Percentiles rank a stretch among this genome's conserved stretches.
phyloP scores from a whole-genome alignment of 2,329 filamentous ascomycete species.

The Fusarium pseudoanthophilum region DNA sequence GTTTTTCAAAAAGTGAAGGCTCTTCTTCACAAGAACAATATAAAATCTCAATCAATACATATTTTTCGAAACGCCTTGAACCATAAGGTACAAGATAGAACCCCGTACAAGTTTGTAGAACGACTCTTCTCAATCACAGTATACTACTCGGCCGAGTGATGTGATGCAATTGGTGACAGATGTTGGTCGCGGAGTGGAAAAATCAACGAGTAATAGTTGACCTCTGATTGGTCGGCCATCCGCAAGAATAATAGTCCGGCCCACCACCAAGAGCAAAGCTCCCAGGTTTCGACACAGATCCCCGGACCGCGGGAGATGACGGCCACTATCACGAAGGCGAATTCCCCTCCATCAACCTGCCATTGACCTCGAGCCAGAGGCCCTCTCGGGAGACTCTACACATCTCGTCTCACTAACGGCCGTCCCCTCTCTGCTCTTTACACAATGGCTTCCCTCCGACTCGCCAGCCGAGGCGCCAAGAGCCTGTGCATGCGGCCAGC shows the following conservation, averaged over 20 bases:
- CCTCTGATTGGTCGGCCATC: slow-evolving; percentile 43
- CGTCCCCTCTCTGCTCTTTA: slow-evolving; percentile 41
- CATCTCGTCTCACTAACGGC: slow-evolving; percentile 45
- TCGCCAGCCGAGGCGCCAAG: slow-evolving; percentile 77
- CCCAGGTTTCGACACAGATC: slow-evolving; percentile 45
- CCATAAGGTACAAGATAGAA: neutral
- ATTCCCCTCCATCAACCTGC: slow-evolving; percentile 47
- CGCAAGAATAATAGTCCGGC: slow-evolving; percentile 50
- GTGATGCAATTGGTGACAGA: slow-evolving; percentile 14
- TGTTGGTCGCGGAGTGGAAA: slow-evolving; percentile 29
- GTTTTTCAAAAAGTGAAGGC: neutral
- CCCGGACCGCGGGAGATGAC: slow-evolving; percentile 47
- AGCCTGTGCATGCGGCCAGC: slow-evolving; percentile 68
- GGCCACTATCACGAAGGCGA: slow-evolving; percentile 48
- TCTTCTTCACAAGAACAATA: neutral
- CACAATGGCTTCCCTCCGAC: slow-evolving; percentile 78
- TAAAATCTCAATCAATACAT: neutral
- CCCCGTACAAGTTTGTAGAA: neutral
- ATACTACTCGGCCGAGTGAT: slow-evolving; percentile 6
- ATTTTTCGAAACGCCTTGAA: neutral
- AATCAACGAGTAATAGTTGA: slow-evolving; percentile 45
- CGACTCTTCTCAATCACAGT: neutral
- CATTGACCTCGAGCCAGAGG: slow-evolving; percentile 53
- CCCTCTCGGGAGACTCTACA: slow-evolving; percentile 47
- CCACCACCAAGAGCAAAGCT: slow-evolving; percentile 48